Conservation (phyloP, 2,329 filamentous ascomycete genomes). For the Sarocladiaceae sp. region DNA sequence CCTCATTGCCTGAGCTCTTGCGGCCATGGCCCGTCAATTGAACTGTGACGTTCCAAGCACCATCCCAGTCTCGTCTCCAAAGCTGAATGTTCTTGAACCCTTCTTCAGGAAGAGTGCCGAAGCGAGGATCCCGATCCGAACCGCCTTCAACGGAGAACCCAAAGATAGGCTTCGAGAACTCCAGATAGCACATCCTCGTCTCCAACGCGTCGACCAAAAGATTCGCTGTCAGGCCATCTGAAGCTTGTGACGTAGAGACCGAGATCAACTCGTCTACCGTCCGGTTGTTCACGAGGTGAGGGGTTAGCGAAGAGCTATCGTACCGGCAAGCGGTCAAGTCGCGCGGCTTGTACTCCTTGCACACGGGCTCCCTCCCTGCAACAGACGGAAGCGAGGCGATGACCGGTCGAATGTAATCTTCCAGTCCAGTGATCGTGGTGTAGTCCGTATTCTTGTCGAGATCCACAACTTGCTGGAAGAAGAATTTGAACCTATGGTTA, state of each 20-base stretch:
- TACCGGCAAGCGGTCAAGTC: conserved; percentile 67
- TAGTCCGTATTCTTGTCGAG: conserved; percentile 67
- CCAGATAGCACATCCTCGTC: conserved; percentile 72
- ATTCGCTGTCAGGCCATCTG: conserved; percentile 44
- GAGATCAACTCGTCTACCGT: conserved; percentile 55
- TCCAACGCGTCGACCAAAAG: conserved; percentile 68
- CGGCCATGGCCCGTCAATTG: neutral
- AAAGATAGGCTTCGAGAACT: conserved; percentile 64
- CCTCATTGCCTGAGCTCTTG: neutral
- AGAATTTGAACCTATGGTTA: conserved; percentile 77
- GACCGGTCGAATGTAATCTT: conserved; percentile 62
- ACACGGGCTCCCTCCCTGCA: conserved; percentile 55
- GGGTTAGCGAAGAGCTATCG: conserved; percentile 54
- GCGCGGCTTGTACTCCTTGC: conserved; percentile 36
- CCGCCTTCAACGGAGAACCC: conserved; percentile 61
- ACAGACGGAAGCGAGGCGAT: conserved; percentile 68
- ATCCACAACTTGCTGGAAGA: conserved; percentile 78
- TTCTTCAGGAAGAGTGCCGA: conserved; percentile 57
- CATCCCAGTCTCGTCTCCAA: conserved; percentile 78
- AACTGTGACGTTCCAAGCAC: conserved; percentile 62
- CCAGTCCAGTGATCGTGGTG: conserved; percentile 65
- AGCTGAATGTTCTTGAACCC: conserved; percentile 68
- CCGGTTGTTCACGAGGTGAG: conserved; percentile 53
- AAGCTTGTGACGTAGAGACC: conserved; percentile 38
- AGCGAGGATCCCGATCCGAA: conserved; percentile 56